Evolutionary conservation across 2,329 filamentous ascomycete species (phyloP).

Genomic region (Paraphaeosphaeria minitans): DNA sequence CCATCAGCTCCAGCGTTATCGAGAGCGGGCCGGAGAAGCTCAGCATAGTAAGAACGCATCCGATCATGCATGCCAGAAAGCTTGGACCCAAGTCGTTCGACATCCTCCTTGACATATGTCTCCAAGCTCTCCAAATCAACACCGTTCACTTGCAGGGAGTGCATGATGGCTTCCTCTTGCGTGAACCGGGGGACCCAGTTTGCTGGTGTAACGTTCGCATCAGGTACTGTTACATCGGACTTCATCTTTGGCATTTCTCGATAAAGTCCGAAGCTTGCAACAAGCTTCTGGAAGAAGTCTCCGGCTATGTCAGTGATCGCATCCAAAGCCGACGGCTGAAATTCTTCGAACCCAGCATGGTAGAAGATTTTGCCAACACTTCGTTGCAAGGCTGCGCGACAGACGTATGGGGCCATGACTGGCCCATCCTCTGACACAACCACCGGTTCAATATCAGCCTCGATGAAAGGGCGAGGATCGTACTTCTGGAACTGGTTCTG

Average conservation of each 20-base stretch:
- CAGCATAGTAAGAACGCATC: conserved; percentile 91
- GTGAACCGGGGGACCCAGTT: conserved; percentile 72
- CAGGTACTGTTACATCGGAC: conserved; percentile 46
- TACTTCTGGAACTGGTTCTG: conserved; percentile 98
- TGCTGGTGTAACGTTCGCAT: conserved; percentile 37
- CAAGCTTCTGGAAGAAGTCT: conserved; percentile 87
- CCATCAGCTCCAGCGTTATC: conserved; percentile 79
- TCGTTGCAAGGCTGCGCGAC: conserved; percentile 82
- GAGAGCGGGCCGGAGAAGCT: conserved; percentile 88
- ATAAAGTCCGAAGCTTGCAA: conserved; percentile 79
- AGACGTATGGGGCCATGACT: conserved; percentile 82
- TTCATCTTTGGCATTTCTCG: conserved; percentile 80
- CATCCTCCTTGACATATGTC: conserved; percentile 86
- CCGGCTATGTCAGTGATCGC: conserved; percentile 85
- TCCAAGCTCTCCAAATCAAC: conserved; percentile 82
- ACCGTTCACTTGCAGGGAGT: conserved; percentile 83
- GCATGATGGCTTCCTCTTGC: conserved; percentile 83
- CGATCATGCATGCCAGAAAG: conserved; percentile 86
- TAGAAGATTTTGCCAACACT: conserved; percentile 96
- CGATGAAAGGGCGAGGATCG: conserved; percentile 84
- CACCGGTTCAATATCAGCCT: conserved; percentile 85
- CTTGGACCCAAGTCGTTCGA: conserved; percentile 83
- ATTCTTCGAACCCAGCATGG: conserved; percentile 94
- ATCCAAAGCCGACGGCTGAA: conserved; percentile 92
- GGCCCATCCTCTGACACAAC: conserved; percentile 88